A percentile compares a stretch with the other conserved stretches of the same genome.
Evolutionary conservation across 176 grass and related monocot genomes (phyloP).

Genomic region (Cymbopogon citratus): DNA sequence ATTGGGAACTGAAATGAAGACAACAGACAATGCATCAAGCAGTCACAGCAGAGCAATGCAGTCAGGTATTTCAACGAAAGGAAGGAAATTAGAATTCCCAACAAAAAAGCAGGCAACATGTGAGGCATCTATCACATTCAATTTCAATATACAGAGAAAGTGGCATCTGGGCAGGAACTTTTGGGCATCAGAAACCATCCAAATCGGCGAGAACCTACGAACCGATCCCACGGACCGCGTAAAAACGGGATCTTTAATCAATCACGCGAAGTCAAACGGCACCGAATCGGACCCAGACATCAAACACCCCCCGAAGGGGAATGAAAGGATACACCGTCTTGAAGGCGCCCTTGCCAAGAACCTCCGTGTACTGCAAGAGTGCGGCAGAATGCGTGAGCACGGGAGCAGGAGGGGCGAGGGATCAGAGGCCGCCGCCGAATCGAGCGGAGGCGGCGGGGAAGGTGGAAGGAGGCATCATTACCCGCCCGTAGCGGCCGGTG

Average conservation of each 20-base stretch:
- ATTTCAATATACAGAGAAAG: not conserved
- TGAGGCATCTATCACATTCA: not conserved
- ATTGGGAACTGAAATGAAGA: no score
- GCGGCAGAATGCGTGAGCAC: not conserved
- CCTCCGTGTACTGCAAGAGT: conserved; percentile 58
- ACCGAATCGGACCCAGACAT: not conserved
- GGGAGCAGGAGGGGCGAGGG: not conserved
- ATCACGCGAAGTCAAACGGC: not conserved
- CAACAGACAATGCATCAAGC: not conserved
- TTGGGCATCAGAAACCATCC: not conserved
- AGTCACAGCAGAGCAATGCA: not conserved
- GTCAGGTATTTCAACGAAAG: not conserved
- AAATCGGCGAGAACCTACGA: not conserved
- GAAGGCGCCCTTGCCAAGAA: conserved; percentile 69
- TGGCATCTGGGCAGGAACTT: not conserved
- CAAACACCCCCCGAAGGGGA: not conserved
- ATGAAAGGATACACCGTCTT: conserved; percentile 80
- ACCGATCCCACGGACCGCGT: not conserved
- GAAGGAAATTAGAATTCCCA: not conserved
- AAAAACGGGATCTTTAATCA: conserved; percentile 16
- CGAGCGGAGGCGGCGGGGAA: not conserved
- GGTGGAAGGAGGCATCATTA: not conserved
- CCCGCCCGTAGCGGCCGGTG: conserved; percentile 69
- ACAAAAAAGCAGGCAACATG: not conserved
- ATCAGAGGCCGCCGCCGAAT: not conserved